Base-by-base conservation (phyloP, 108 stramenopile species). In the Mediolabrus comicus region DNA sequence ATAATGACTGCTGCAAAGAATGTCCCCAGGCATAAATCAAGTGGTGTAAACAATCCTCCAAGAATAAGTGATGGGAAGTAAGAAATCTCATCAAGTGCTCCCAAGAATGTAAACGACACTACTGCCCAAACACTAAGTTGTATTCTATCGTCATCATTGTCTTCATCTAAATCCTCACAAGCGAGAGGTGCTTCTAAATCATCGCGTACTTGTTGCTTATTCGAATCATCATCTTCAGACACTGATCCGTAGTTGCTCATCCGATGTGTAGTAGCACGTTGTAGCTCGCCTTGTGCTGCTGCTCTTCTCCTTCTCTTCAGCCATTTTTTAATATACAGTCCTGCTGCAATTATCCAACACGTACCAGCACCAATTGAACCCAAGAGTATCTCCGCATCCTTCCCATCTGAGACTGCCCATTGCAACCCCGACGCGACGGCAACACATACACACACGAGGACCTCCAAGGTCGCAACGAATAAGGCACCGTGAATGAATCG, bases 21-120 rank as follows among this genome's bases (percentile, higher is more conserved):
- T 17, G 87, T 81, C 17, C 87, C 90, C 31, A 87, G 6, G 35
- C 81, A 77, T 7, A 91, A 53, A 59, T 91, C 90, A 53, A 65
- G 34, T 36, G 75, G 74, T 1, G 85, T 79, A 70, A 91, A 88
- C 4, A 91, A 55, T 3, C 83, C 61, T 32, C 86, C 90, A 57
- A 91, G 43, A 57, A 91, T 55, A 10, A 91, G 71, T 3, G 81
- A 75, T 35, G 90, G 90, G 65, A 91, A 91, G 57, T 91, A 91
- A 14, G 80, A 81, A 3, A 91, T 58, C 73, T 91, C 90, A 59
- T 91, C 90, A 34, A 91, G 60, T 32, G 83, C 81, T 35, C 87
- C 90, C 22, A 88, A 39, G 9, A 76, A 29, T 61, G 87, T 88
- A 56, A 91, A 72, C 9, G 82, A 70, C 16, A 80, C 58, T 0